Percentiles rank a stretch among this genome's conserved stretches.
phyloP scores from a whole-genome alignment of 768 basidiomycete species.

The Agrocybe praecox region DNA sequence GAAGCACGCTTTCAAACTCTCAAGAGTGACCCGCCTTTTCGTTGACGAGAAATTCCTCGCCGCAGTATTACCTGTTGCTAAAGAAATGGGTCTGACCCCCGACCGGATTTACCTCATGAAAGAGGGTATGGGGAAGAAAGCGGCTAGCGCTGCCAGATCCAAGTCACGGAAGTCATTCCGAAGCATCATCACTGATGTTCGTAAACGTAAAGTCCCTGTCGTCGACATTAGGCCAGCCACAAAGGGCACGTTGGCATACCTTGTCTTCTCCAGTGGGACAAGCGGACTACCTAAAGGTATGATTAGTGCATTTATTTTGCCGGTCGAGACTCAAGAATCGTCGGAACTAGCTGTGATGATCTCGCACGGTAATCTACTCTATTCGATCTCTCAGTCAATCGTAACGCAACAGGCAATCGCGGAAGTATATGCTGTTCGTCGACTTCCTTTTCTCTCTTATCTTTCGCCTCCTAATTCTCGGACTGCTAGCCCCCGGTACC shows the following conservation, averaged over 20 bases:
- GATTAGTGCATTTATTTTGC: background rate
- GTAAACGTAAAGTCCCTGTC: slow-evolving; percentile 36
- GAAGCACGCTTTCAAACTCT: slow-evolving; percentile 33
- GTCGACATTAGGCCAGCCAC: slow-evolving; percentile 46
- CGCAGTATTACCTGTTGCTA: slow-evolving; percentile 31
- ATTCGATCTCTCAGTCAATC: slow-evolving; percentile 40
- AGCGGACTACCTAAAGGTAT: slow-evolving; percentile 76
- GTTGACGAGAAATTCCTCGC: slow-evolving; percentile 34
- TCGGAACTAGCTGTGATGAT: slow-evolving; percentile 65
- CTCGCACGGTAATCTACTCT: slow-evolving; percentile 64
- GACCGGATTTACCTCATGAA: slow-evolving; percentile 53
- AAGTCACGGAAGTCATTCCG: slow-evolving; percentile 45
- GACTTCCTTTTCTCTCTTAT: background rate
- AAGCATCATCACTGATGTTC: slow-evolving; percentile 44
- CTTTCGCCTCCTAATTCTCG: background rate
- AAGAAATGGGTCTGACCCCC: slow-evolving; percentile 34
- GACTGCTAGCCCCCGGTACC: slow-evolving; percentile 38
- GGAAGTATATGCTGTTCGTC: slow-evolving; percentile 42
- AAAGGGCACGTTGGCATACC: slow-evolving; percentile 63
- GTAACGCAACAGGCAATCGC: slow-evolving; percentile 28
- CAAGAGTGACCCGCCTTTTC: slow-evolving; percentile 35
- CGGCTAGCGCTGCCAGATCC: background rate
- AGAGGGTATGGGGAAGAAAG: slow-evolving; percentile 29
- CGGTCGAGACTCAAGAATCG: background rate
- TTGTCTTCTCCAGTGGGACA: slow-evolving; percentile 79